Conservation (phyloP, 202 grass and related monocot species). For the Zoysia matrella region DNA sequence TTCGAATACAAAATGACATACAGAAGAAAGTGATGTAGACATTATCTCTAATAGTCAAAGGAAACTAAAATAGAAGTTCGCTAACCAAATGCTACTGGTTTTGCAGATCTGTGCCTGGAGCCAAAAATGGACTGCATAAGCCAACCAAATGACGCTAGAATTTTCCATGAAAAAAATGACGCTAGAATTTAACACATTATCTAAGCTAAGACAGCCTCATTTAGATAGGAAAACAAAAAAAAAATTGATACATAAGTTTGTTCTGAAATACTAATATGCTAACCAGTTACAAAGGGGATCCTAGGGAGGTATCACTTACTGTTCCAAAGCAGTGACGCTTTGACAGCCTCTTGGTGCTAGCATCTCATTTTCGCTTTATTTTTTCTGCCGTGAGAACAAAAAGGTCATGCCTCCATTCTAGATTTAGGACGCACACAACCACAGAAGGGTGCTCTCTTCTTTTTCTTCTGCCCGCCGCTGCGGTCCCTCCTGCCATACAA, state of each 20-base stretch:
- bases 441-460: conserved; percentile 70
- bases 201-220: conserved; percentile 36
- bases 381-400: conserved; percentile 37
- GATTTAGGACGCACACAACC: conserved; percentile 67
- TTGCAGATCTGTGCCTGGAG: not conserved
- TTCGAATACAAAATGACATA: no score
- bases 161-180: no score
- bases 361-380: conserved; percentile 32
- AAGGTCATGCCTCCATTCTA: conserved; percentile 43
- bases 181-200: conserved; percentile 1
- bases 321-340: conserved; percentile 13
- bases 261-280: conserved; percentile 37
- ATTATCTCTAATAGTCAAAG: not conserved
- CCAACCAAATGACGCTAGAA: not conserved
- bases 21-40: not conserved
- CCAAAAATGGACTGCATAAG: conserved; percentile 1
- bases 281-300: conserved; percentile 46
- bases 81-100: not conserved
- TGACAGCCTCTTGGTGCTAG: conserved; percentile 27
- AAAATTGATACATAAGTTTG: conserved; percentile 39
- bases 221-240: conserved; percentile 33
- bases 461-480: conserved; percentile 37
- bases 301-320: conserved; percentile 14
- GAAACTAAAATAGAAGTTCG: not conserved
- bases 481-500: conserved; percentile 81